phyloP scores from a whole-genome alignment of 2,329 filamentous ascomycete genomes.

The Sporothrix luriei region DNA sequence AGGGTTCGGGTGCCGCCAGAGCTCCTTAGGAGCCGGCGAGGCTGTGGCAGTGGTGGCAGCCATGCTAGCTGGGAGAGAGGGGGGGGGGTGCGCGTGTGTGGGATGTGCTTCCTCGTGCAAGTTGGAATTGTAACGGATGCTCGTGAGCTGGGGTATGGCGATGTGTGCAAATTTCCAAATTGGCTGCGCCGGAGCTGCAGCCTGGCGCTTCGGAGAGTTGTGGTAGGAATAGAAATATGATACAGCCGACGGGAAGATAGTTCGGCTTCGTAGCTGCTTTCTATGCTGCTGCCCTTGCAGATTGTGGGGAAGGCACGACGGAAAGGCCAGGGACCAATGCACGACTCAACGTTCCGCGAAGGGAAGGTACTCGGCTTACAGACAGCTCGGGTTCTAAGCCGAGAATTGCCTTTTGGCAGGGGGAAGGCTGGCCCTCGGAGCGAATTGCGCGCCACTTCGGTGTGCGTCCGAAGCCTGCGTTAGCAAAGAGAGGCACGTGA shows the following conservation, averaged over 20 bases:
- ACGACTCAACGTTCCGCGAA: conserved; percentile 5
- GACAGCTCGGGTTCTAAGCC: conserved; percentile 27
- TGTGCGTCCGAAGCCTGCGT: conserved; percentile 19
- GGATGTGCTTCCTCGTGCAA: not conserved
- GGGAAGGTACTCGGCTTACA: conserved; percentile 27
- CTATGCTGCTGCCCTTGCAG: not conserved
- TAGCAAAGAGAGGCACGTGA: conserved; percentile 16
- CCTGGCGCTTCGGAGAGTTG: too few relatives aligned
- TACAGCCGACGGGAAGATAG: not conserved
- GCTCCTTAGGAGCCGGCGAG: conserved; percentile 37
- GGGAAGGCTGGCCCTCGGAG: not conserved
- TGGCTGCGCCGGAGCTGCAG: not conserved
- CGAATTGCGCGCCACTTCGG: conserved; percentile 11
- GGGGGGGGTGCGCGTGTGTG: not conserved
- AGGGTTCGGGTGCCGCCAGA: conserved; percentile 73
- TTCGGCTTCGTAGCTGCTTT: conserved; percentile 14
- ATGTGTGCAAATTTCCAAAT: conserved; percentile 1
- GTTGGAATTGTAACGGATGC: not conserved
- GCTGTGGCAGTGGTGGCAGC: conserved; percentile 6
- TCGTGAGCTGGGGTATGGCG: not conserved
- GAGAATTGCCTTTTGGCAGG: not conserved
- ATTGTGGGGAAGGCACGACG: conserved; percentile 9
- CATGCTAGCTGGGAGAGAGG: conserved; percentile 5
- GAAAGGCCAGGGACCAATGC: conserved; percentile 19
- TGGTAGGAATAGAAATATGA: not conserved